phyloP scores from a whole-genome alignment of 768 basidiomycete species.

The Amanita rimosa region DNA sequence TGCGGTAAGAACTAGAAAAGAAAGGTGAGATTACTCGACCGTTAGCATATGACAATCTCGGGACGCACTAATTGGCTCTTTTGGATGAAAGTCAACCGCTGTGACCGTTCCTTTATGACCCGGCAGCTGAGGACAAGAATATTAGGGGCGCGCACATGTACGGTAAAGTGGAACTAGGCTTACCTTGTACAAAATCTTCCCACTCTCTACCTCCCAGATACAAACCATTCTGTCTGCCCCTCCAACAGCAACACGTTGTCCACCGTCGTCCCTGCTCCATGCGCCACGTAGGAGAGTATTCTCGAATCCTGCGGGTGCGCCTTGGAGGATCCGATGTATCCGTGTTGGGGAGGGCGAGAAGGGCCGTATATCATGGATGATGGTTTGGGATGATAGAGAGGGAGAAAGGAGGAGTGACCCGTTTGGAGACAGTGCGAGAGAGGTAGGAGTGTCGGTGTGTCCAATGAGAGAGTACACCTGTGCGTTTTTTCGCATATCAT shows the following conservation, averaged over 20 bases:
- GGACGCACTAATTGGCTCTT: slow-evolving; percentile 82
- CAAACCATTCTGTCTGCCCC: slow-evolving; percentile 83
- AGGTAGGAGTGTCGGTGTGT: slow-evolving; percentile 89
- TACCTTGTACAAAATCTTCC: slow-evolving; percentile 72
- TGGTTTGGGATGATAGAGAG: slow-evolving; percentile 77
- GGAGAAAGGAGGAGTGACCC: slow-evolving; percentile 84
- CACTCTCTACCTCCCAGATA: slow-evolving; percentile 80
- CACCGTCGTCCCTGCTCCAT: slow-evolving; percentile 84
- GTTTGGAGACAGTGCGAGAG: slow-evolving; percentile 84
- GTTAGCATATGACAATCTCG: neutral
- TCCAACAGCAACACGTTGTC: slow-evolving; percentile 74
- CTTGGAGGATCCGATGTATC: slow-evolving; percentile 67
- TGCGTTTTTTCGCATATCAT: slow-evolving; percentile 79
- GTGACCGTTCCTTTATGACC: slow-evolving; percentile 97
- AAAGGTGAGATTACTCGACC: neutral
- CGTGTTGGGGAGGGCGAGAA: slow-evolving; percentile 82
- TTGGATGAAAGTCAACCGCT: slow-evolving; percentile 92
- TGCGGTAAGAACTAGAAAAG: slow-evolving; percentile 66
- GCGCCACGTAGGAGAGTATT: slow-evolving; percentile 71
- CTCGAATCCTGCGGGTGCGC: slow-evolving; percentile 93
- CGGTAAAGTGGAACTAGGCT: neutral
- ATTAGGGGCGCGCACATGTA: neutral
- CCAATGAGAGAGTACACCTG: slow-evolving; percentile 74
- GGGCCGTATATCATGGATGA: slow-evolving; percentile 90
- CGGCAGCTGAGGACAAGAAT: slow-evolving; percentile 45